Evolutionary conservation across 352 stramenopile genomes (phyloP).

Genomic region (Globisporangium okanoganense): DNA sequence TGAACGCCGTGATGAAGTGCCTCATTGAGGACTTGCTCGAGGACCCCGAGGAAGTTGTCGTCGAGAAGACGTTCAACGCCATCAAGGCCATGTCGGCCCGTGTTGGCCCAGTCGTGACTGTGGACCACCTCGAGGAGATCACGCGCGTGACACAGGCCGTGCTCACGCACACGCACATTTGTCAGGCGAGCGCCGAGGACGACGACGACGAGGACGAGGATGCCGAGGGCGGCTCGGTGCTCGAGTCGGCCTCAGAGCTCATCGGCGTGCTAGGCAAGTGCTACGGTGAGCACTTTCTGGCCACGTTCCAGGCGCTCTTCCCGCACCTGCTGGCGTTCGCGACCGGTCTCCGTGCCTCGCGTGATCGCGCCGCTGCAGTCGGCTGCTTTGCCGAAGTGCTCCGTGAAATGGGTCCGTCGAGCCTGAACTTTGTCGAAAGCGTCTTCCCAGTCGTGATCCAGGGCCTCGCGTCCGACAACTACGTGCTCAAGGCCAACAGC

Average conservation of each 20-base stretch:
- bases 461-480: slow-evolving; percentile 88
- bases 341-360: slow-evolving; percentile 86
- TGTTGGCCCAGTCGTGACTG: slow-evolving; percentile 88
- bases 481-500: slow-evolving; percentile 93
- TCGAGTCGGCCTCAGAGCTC: slow-evolving; percentile 93
- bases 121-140: slow-evolving; percentile 78
- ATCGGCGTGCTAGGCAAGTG: slow-evolving; percentile 92
- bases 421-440: slow-evolving; percentile 82
- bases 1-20: slow-evolving; percentile 75
- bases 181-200: slow-evolving; percentile 87
- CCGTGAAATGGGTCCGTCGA: slow-evolving; percentile 81
- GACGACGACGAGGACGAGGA: slow-evolving; percentile 92
- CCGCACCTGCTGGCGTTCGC: slow-evolving; percentile 89
- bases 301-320: slow-evolving; percentile 90
- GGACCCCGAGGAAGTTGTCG: slow-evolving; percentile 83
- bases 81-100: slow-evolving; percentile 95
- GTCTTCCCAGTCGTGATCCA: slow-evolving; percentile 92
- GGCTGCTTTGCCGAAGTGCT: slow-evolving; percentile 95
- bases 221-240: slow-evolving; percentile 91
- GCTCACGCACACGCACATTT: slow-evolving; percentile 87
- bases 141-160: slow-evolving; percentile 87
- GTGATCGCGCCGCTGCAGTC: slow-evolving; percentile 92
- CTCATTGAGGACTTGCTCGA: slow-evolving; percentile 76
- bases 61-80: slow-evolving; percentile 95
- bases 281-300: slow-evolving; percentile 91